Percentiles rank a stretch among this genome's conserved stretches.
Conservation (phyloP, 768 basidiomycete species). For the Pulveroboletus sp. region DNA sequence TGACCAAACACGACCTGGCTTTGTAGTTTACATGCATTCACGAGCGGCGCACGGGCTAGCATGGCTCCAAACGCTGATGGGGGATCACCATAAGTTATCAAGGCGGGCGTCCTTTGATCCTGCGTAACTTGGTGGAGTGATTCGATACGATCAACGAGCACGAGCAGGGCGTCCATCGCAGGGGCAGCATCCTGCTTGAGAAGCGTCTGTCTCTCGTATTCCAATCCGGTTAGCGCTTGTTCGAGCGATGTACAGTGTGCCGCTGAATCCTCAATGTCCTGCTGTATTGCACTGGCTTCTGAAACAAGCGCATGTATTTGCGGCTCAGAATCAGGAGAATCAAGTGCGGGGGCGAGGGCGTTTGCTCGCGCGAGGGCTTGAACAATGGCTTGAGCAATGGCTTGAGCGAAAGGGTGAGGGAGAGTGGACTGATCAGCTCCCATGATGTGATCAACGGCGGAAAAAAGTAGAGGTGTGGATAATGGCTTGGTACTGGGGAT, state of each 20-base stretch:
- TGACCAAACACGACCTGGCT: conserved; percentile 3
- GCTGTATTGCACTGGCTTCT: conserved; percentile 1
- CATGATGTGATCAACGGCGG: too few relatives aligned
- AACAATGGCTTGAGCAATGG: too few relatives aligned
- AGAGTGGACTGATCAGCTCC: too few relatives aligned
- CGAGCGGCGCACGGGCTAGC: neutral
- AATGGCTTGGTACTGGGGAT: too few relatives aligned
- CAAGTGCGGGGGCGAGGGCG: too few relatives aligned
- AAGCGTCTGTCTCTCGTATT: conserved; percentile 3
- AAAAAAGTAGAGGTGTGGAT: too few relatives aligned
- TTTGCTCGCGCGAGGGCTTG: too few relatives aligned
- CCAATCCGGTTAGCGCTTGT: neutral
- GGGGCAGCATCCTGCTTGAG: neutral
- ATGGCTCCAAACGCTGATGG: conserved; percentile 2
- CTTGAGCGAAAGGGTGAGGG: too few relatives aligned
- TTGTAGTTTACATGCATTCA: conserved; percentile 6
- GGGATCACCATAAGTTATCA: neutral
- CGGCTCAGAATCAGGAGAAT: neutral
- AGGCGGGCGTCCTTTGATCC: neutral
- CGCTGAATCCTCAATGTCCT: conserved; percentile 4
- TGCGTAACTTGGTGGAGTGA: conserved; percentile 4
- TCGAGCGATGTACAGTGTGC: conserved; percentile 3
- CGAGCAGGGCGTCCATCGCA: conserved; percentile 7
- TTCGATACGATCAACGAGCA: conserved; percentile 5
- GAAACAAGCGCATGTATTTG: conserved; percentile 3